Evolutionary conservation across 2,329 filamentous ascomycete species (phyloP).

Genomic region (Fusarium solani-melongenae): DNA sequence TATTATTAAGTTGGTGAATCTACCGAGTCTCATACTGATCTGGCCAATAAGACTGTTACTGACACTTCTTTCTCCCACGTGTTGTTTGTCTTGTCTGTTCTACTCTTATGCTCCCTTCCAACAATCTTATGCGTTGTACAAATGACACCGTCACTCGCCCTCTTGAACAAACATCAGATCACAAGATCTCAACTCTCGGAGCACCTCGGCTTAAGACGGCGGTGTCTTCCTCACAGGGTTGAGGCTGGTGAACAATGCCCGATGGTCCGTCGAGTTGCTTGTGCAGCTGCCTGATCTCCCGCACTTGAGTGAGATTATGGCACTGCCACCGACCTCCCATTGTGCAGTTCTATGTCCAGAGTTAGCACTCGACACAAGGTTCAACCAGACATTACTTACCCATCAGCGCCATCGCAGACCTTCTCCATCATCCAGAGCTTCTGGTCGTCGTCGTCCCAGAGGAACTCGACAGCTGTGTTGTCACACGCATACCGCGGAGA

Average conservation of each 20-base stretch:
- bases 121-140: slow-evolving; percentile 4
- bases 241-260: slow-evolving; percentile 45
- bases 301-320: slow-evolving; percentile 34
- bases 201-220: slow-evolving; percentile 1
- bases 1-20: neutral
- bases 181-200: neutral
- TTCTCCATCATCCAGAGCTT: slow-evolving; percentile 58
- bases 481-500: slow-evolving; percentile 57
- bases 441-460: slow-evolving; percentile 47
- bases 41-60: neutral
- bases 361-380: neutral
- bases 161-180: slow-evolving; percentile 9
- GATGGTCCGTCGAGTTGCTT: slow-evolving; percentile 47
- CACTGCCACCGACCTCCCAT: slow-evolving; percentile 48
- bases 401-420: slow-evolving; percentile 52
- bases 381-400: slow-evolving; percentile 45
- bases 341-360: slow-evolving; percentile 34
- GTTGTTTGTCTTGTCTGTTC: neutral
- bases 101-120: neutral
- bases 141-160: slow-evolving; percentile 8
- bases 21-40: neutral
- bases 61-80: neutral
- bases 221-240: slow-evolving; percentile 39
- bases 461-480: slow-evolving; percentile 54
- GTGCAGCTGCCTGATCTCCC: slow-evolving; percentile 36